These are phyloP conservation scores for Monilinia polystroma DNA, from an alignment of 2,329 filamentous ascomycete species.

Conservation along the genomic window DNA sequence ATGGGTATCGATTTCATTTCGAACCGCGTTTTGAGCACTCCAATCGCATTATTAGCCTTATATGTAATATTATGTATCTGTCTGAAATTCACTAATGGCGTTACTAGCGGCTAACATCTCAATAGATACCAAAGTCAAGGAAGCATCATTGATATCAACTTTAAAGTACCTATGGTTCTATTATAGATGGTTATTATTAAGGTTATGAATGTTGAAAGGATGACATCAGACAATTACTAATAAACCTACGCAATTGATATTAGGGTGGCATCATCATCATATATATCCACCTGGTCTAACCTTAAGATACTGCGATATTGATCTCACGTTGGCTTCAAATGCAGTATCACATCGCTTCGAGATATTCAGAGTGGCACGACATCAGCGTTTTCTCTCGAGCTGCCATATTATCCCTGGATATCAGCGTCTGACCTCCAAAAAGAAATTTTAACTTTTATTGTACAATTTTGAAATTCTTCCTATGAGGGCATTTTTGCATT, in stretches of 20 bases:
- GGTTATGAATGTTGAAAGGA: not conserved
- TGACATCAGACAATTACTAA: not conserved
- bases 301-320: constrained; percentile 13
- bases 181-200: not conserved
- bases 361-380: constrained; percentile 17
- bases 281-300: not conserved
- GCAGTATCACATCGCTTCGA: constrained; percentile 17
- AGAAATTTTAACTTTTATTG: not conserved
- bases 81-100: not conserved
- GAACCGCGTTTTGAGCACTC: not conserved
- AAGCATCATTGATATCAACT: not conserved
- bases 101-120: constrained; percentile 2
- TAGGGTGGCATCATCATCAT: not conserved
- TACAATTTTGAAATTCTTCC: constrained; percentile 4
- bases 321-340: constrained; percentile 16
- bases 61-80: not conserved
- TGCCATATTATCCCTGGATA: constrained; percentile 10
- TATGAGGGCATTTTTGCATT: constrained; percentile 5
- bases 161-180: not conserved
- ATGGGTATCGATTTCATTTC: constrained; percentile 1
- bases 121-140: not conserved
- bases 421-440: constrained; percentile 19
- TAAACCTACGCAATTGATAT: not conserved
- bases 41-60: not conserved
- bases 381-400: constrained; percentile 9